phyloP scores from a whole-genome alignment of 1,139 yeast species.

The Zhuliangozyma parablackwelliae region DNA sequence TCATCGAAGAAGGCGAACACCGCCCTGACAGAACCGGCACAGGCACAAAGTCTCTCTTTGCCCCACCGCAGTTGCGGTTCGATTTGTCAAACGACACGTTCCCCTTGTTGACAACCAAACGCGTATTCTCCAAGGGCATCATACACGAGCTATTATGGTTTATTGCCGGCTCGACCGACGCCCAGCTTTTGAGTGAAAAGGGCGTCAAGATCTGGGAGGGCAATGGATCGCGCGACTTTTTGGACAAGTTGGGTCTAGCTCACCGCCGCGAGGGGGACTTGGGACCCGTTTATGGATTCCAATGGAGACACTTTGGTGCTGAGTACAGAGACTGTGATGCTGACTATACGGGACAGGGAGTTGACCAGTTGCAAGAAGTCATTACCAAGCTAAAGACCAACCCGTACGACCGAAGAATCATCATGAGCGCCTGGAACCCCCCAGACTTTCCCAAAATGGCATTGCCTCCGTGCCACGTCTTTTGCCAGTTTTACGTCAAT shows the following conservation, averaged over 20 bases:
- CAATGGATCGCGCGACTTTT: slow-evolving; percentile 90
- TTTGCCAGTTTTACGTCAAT: slow-evolving; percentile 89
- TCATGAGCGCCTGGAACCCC: slow-evolving; percentile 97
- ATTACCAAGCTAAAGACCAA: slow-evolving; percentile 76
- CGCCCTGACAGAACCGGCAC: slow-evolving; percentile 97
- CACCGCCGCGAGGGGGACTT: slow-evolving; percentile 88
- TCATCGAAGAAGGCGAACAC: slow-evolving; percentile 79
- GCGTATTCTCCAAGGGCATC: slow-evolving; percentile 85
- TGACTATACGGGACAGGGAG: slow-evolving; percentile 83
- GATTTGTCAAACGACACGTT: slow-evolving; percentile 65
- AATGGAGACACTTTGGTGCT: slow-evolving; percentile 99
- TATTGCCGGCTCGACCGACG: slow-evolving; percentile 84
- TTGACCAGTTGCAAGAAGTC: slow-evolving; percentile 80
- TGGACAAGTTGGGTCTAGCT: slow-evolving; percentile 76
- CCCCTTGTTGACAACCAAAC: slow-evolving; percentile 89
- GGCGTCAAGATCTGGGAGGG: slow-evolving; percentile 99
- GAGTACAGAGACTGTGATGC: slow-evolving; percentile 79
- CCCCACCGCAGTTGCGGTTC: slow-evolving; percentile 93
- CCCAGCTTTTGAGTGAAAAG: slow-evolving; percentile 66
- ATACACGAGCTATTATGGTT: slow-evolving; percentile 92
- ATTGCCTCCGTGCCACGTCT: slow-evolving; percentile 95
- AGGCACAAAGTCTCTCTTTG: slow-evolving; percentile 85
- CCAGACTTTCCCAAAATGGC: slow-evolving; percentile 94
- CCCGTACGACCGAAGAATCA: slow-evolving; percentile 92
- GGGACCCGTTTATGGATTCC: slow-evolving; percentile 98